Evolutionary conservation across 78 protist genomes (phyloP), one percentile per base, ranked within the genome.

Genomic region (Anaeramoeba flamelloides): DNA sequence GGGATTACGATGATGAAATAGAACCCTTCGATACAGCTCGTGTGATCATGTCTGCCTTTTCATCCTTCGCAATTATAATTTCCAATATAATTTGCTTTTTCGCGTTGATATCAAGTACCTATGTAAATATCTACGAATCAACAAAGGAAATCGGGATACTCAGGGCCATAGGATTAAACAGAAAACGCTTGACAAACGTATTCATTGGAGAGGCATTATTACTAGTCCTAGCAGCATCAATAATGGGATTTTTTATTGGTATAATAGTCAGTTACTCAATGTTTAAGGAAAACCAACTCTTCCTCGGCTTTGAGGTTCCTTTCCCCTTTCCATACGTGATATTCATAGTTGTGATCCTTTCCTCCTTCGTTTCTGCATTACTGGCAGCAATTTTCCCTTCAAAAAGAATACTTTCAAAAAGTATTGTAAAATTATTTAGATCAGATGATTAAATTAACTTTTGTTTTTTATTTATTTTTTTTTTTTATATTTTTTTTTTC

Each of bases 181-280:
- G 17, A n/a, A 4, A 12, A 4, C 2, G 32, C 2, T 2, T 40
- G 31, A 65, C 64, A 39, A 39, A 39, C 64, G 36, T 93, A 32
- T 93, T 91, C 85, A 75, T 89, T 41, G 87, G 86, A n/a, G 97
- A 93, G 81, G 89, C 96, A 33, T 87, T 92, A 12, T 85, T 91
- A 2, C 82, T 93, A 4, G 92, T 93, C 12, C 3, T 92, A 3
- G n/a, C 91, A 0, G 79, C 96, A 0, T 89, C 94, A 0, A 2
- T 91, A 33, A 37, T 92, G 4, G 97, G 96, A 34, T 39, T 82
- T 32, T 31, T 84, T 8, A 80, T 92, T 41, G 93, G 94, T 26
- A 26, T 37, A 36, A 39, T 78, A 31, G 79, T 84, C 38, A 82
- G 65, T 38, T 87, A 77, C 76, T 77, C 91, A 26, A 86, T 90